Percentiles rank a stretch among this genome's conserved stretches.
phyloP scores from a whole-genome alignment of 2,329 filamentous ascomycete genomes.

The Cercospora sesami region DNA sequence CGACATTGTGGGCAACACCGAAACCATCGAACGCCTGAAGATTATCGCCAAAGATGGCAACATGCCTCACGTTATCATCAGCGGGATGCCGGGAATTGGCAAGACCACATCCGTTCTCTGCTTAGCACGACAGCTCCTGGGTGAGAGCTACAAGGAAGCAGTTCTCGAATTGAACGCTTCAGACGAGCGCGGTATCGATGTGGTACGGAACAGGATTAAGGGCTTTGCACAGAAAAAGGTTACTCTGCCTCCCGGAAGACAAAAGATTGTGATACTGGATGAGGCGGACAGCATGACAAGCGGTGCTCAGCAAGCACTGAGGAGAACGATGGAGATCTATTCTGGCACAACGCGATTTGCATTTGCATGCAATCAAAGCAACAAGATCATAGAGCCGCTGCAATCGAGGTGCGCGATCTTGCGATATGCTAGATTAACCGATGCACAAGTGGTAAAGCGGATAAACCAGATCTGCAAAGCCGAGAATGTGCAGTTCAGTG shows the following conservation, averaged over 20 bases:
- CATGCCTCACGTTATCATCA: conserved; percentile 99
- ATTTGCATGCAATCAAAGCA: conserved; percentile 97
- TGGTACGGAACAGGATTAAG: conserved; percentile 96
- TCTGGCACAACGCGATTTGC: conserved; percentile 94
- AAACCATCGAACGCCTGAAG: conserved; percentile 94
- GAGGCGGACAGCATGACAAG: conserved; percentile 97
- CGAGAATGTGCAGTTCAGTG: conserved; percentile 84
- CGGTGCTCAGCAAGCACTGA: conserved; percentile 90
- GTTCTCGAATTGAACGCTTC: conserved; percentile 95
- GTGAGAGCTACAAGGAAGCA: conserved; percentile 94
- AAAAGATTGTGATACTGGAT: conserved; percentile 96
- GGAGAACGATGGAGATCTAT: conserved; percentile 98
- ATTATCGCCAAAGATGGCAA: conserved; percentile 99
- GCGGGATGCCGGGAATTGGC: conserved; percentile 98
- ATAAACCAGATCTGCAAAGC: conserved; percentile 89
- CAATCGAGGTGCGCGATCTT: conserved; percentile 96
- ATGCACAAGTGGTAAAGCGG: conserved; percentile 87
- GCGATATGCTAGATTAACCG: conserved; percentile 87
- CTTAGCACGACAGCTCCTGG: conserved; percentile 85
- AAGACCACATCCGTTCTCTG: conserved; percentile 97
- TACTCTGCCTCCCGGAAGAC: conserved; percentile 81
- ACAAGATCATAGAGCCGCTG: conserved; percentile 99
- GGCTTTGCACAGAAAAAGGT: conserved; percentile 99
- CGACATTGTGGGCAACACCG: conserved; percentile 95
- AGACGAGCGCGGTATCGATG: conserved; percentile 95